These are phyloP conservation scores for Pythium dissimile DNA, from an alignment of 352 stramenopile species.

Conservation along the genomic window DNA sequence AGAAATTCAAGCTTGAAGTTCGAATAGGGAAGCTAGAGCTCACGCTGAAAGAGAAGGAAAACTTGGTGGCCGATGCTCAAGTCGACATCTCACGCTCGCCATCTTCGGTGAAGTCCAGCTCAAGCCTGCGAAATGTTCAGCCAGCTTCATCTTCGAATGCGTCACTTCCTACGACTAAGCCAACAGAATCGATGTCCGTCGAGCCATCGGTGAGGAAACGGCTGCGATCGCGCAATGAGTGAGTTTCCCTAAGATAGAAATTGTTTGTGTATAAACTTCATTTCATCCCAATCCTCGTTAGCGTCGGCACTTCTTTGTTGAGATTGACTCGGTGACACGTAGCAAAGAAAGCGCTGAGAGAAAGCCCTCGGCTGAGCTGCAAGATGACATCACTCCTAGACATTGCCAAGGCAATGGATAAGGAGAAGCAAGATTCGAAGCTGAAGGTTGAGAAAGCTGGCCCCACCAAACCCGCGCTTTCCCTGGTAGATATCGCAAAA, in stretches of 20 bases:
- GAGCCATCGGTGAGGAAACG: slow-evolving; percentile 14
- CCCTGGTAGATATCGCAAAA: slow-evolving; percentile 37
- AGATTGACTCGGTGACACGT: too few species aligned
- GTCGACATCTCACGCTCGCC: slow-evolving; percentile 3
- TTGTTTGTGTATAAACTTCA: background rate
- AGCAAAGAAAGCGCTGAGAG: too few species aligned
- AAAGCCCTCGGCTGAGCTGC: too few species aligned
- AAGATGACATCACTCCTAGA: slow-evolving; percentile 30
- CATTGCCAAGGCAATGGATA: slow-evolving; percentile 47
- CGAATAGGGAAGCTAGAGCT: slow-evolving; percentile 43
- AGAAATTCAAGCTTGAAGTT: slow-evolving; percentile 54
- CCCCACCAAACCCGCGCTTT: slow-evolving; percentile 16
- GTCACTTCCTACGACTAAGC: background rate
- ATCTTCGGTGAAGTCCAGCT: slow-evolving; percentile 7
- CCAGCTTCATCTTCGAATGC: background rate
- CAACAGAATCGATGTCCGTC: background rate
- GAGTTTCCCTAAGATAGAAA: slow-evolving; percentile 17
- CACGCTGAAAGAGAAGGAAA: slow-evolving; percentile 70
- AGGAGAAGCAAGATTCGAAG: slow-evolving; percentile 4
- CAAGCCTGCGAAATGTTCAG: slow-evolving; percentile 1
- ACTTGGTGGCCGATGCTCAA: slow-evolving; percentile 32
- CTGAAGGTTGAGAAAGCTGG: background rate
- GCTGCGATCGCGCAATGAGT: slow-evolving; percentile 17
- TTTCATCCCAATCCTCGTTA: background rate
- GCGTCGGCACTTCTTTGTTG: too few species aligned